These are phyloP conservation scores for Aspergillus neotritici DNA, from an alignment of 2,329 filamentous ascomycete species.

Conservation along the genomic window DNA sequence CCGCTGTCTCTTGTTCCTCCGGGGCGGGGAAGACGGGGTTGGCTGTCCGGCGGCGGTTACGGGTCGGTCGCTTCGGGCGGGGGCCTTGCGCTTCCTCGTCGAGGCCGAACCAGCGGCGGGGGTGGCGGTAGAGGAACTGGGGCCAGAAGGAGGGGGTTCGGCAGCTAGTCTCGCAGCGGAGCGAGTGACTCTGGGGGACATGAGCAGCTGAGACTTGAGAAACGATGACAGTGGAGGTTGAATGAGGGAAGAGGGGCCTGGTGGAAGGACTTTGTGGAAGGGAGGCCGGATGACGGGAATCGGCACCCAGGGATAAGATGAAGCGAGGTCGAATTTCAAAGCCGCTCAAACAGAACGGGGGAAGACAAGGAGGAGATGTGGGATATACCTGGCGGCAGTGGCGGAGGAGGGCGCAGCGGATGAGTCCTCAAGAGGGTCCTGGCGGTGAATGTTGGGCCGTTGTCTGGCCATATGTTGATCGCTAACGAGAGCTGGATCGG, in stretches of 20 bases:
- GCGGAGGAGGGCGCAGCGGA: constrained; percentile 26
- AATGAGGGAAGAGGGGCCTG: constrained; percentile 7
- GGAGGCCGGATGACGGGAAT: neutral
- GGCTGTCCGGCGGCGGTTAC: constrained; percentile 32
- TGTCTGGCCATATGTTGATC: constrained; percentile 45
- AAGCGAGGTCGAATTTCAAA: constrained; percentile 1
- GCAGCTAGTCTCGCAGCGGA: constrained; percentile 88
- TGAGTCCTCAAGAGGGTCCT: constrained; percentile 40
- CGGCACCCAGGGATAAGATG: neutral
- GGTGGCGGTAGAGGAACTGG: constrained; percentile 34
- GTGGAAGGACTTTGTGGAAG: constrained; percentile 5
- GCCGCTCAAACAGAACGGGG: neutral
- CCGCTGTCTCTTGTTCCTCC: constrained; percentile 68
- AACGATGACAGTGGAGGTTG: constrained; percentile 8
- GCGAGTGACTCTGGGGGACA: constrained; percentile 95
- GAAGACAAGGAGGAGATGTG: constrained; percentile 19
- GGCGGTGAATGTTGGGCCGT: constrained; percentile 40
- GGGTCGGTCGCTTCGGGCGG: constrained; percentile 46
- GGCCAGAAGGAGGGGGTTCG: constrained; percentile 44
- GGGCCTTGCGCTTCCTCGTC: constrained; percentile 71
- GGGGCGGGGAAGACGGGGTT: constrained; percentile 36
- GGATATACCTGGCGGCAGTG: constrained; percentile 34
- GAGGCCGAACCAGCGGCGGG: constrained; percentile 42
- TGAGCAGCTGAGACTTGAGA: constrained; percentile 56
- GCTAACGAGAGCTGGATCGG: constrained; percentile 26